These are phyloP conservation scores for Pleurotus giganteus DNA, from an alignment of 768 basidiomycete genomes.

Conservation along the genomic window DNA sequence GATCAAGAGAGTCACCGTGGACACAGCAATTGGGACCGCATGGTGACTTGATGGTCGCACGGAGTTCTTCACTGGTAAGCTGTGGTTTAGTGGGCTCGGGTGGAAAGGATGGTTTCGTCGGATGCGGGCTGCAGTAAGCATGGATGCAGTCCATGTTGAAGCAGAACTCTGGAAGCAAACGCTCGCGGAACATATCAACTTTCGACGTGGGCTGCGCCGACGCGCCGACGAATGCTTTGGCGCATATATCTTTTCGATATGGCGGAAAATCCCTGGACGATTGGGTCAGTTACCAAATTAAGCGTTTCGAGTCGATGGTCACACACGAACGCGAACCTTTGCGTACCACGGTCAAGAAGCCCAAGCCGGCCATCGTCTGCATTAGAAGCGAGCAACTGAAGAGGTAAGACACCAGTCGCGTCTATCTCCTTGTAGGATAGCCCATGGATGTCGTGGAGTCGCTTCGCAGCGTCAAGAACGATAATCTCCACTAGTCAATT, in stretches of 20 bases:
- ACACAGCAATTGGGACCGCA: constrained; percentile 35
- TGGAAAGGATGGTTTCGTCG: constrained; percentile 26
- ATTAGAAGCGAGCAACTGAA: constrained; percentile 26
- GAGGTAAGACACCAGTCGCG: constrained; percentile 42
- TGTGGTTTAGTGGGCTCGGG: constrained; percentile 14
- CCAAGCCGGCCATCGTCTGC: constrained; percentile 23
- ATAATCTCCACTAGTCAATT: constrained; percentile 44
- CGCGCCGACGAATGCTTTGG: not conserved
- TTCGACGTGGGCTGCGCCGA: not conserved
- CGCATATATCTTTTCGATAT: not conserved
- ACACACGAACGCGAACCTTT: not conserved
- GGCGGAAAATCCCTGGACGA: constrained; percentile 26
- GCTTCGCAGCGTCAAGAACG: constrained; percentile 42
- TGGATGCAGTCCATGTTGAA: constrained; percentile 49
- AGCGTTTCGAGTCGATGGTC: not conserved
- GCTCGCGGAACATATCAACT: constrained; percentile 23
- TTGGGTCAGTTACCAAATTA: not conserved
- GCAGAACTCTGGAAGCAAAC: constrained; percentile 47
- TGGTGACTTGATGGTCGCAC: constrained; percentile 14
- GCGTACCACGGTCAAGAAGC: not conserved
- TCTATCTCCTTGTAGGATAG: constrained; percentile 48
- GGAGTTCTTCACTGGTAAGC: constrained; percentile 19
- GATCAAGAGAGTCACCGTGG: not conserved
- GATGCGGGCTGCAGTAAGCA: constrained; percentile 48
- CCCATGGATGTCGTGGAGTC: constrained; percentile 34